phyloP scores from a whole-genome alignment of 1,284 basidiomycete genomes.

The Psilocybe mexicana region DNA sequence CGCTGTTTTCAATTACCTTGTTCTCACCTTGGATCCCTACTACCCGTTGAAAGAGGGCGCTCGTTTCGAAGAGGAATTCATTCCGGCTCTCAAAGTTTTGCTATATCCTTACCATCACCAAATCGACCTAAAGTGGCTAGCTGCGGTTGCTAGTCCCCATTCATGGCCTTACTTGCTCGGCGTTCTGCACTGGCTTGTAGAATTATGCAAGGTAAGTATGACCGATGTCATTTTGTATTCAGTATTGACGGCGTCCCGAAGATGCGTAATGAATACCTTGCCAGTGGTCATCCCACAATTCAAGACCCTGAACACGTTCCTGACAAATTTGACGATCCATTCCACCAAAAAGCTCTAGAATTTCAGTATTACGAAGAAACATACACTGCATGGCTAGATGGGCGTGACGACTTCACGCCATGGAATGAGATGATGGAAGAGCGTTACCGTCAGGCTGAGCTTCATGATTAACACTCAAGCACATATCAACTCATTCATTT shows the following conservation, averaged over 20 bases:
- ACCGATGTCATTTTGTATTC: neutral
- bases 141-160: constrained; percentile 81
- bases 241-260: constrained; percentile 17
- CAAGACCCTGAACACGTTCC: constrained; percentile 62
- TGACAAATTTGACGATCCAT: constrained; percentile 70
- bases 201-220: constrained; percentile 67
- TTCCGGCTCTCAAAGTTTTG: constrained; percentile 69
- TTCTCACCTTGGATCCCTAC: constrained; percentile 70
- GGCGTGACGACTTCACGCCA: constrained; percentile 70
- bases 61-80: constrained; percentile 82
- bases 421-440: constrained; percentile 71
- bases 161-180: constrained; percentile 83
- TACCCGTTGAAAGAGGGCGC: constrained; percentile 56
- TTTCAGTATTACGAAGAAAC: constrained; percentile 74
- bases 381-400: constrained; percentile 73
- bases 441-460: constrained; percentile 63
- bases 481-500: constrained; percentile 1
- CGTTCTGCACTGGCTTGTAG: constrained; percentile 86
- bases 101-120: constrained; percentile 75
- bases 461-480: neutral
- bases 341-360: constrained; percentile 72
- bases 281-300: constrained; percentile 63
- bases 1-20: constrained; percentile 75
- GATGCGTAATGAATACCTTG: constrained; percentile 54
- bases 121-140: constrained; percentile 81